Evolutionary conservation across 805 yeast species (phyloP).

Genomic region (Hanseniaspora pseudoguilliermondii): DNA sequence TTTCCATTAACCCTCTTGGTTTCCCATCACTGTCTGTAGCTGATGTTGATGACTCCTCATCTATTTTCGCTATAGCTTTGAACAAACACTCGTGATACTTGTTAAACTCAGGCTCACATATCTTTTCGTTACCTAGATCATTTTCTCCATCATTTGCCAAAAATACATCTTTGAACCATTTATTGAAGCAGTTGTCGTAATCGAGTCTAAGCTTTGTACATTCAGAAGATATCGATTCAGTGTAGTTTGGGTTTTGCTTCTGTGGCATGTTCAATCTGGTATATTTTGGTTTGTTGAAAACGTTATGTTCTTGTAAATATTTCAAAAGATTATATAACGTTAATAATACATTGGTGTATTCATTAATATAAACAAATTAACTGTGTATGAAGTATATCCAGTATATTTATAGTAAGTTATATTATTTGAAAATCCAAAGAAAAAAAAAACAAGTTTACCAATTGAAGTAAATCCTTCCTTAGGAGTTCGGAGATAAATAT

Average conservation of each 20-base stretch:
- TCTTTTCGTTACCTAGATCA: neutral
- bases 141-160: conserved; percentile 19
- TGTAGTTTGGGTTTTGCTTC: conserved; percentile 4
- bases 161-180: conserved; percentile 74
- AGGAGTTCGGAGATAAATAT: no score
- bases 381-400: no score
- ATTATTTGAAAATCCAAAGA: no score
- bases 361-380: no score
- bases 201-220: conserved; percentile 68
- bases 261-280: neutral
- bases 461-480: no score
- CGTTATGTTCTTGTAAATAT: neutral
- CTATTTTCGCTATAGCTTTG: conserved; percentile 1
- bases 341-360: no score
- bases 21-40: neutral
- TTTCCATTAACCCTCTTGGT: neutral
- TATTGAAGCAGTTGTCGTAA: conserved; percentile 78
- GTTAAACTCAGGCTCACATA: conserved; percentile 10
- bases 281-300: neutral
- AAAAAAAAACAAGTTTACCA: no score
- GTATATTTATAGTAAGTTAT: no score
- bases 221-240: conserved; percentile 38
- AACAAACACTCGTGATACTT: conserved; percentile 10
- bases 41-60: neutral
- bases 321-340: neutral